Conservation (phyloP, 1,139 yeast genomes). For the Zhuliangozyma blackwelliae region DNA sequence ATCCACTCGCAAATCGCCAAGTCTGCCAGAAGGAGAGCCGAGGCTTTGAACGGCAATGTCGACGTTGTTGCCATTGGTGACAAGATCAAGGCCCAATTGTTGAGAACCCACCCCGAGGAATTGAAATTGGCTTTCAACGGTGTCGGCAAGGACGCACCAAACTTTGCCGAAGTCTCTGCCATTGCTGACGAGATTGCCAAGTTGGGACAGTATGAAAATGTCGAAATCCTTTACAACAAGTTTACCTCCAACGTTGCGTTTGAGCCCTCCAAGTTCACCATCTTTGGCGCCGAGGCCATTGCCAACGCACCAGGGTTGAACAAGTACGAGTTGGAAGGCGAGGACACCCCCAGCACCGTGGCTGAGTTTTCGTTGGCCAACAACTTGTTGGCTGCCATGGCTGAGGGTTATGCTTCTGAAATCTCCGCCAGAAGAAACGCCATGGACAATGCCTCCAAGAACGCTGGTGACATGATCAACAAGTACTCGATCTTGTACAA, state of each 20-base stretch:
- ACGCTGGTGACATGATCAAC: conserved; percentile 98
- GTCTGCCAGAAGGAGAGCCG: conserved; percentile 68
- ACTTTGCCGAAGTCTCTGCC: conserved; percentile 82
- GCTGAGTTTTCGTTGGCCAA: conserved; percentile 89
- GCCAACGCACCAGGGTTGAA: conserved; percentile 84
- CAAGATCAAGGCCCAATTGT: conserved; percentile 82
- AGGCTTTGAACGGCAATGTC: conserved; percentile 57
- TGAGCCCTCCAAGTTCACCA: conserved; percentile 72
- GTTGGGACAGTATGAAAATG: conserved; percentile 66
- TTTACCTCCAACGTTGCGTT: conserved; percentile 85
- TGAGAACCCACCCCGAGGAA: conserved; percentile 72
- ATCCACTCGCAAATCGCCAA: conserved; percentile 93
- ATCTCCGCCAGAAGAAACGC: conserved; percentile 99
- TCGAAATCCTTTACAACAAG: conserved; percentile 83
- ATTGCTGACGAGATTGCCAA: conserved; percentile 80
- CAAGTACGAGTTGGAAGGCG: conserved; percentile 75
- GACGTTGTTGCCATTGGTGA: conserved; percentile 92
- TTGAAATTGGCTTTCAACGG: conserved; percentile 79
- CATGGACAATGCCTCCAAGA: conserved; percentile 99
- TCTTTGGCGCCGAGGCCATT: conserved; percentile 68
- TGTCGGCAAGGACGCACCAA: conserved; percentile 95
- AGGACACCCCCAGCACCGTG: conserved; percentile 61
- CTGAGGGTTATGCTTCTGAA: conserved; percentile 98
- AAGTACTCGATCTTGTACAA: conserved; percentile 94
- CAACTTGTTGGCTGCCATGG: conserved; percentile 85